Evolutionary conservation across 1,139 yeast genomes (phyloP), one percentile per base, ranked within the genome.

Genomic region (Protomyces gravidus): DNA sequence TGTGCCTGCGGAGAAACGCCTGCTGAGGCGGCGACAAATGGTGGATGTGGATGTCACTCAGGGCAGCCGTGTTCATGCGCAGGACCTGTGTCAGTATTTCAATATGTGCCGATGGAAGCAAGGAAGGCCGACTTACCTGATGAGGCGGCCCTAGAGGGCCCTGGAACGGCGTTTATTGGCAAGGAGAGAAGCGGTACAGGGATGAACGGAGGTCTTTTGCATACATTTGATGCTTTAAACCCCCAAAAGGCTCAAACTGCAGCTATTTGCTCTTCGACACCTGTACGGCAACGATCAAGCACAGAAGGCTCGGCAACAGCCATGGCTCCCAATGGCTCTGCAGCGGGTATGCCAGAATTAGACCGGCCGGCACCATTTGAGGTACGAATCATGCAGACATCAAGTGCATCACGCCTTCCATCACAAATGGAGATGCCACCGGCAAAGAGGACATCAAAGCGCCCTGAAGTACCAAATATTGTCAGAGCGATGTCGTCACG

Each of bases 1-100:
- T 89, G 97, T 71, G 76, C 82, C 5, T 90, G 97, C 74, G 85
- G 86, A 9, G 61, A 55, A 36, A 53, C 58, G 6, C 28, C 58
- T 13, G 45, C 58, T 5, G 58, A 53, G 19, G 45, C 36, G 28
- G 15, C 58, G 36, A 23, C 36, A 11, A 17, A 27, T 27, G 36
- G 51, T 25, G 21, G 26, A 7, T 53, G 58, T 25, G 26, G 36
- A 28, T 53, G 58, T 36, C 58, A 53, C 21, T 23, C 51, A 13
- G 58, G 58, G 11, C 45, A 53, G 27, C 51, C 58, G 5, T 53
- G 58, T 30, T 46, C 51, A 9, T 53, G 58, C 28, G 58, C 58
- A 2, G 58, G 58, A 2, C 58, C 58, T 5, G 58, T 53, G 27
- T 50, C 47, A 15, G 49, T 53, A 5, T 53, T 33, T 26, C 58